A percentile compares a stretch with the other conserved stretches of the same genome.
phyloP scores from a whole-genome alignment of 305 asterid species.

The Solanum aculeatissimum region DNA sequence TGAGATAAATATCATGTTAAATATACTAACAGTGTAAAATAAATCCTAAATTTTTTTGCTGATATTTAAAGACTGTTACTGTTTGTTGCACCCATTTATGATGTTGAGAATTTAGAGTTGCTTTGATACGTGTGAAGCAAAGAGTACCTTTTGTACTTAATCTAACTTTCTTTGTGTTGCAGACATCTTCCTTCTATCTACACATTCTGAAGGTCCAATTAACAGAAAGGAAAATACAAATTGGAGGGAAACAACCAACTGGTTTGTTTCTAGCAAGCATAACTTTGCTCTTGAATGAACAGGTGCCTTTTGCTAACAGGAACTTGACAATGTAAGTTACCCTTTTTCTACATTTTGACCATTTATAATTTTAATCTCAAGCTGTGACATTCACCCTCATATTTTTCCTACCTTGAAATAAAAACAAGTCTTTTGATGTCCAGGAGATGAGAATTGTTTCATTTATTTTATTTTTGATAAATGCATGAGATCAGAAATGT shows the following conservation, averaged over 20 bases:
- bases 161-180: conserved; percentile 5
- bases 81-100: background rate
- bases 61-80: background rate
- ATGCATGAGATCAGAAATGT: background rate
- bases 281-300: conserved; percentile 71
- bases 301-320: conserved; percentile 70
- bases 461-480: background rate
- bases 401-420: background rate
- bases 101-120: background rate
- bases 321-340: conserved; percentile 66
- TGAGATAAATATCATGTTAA: background rate
- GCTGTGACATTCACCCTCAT: background rate
- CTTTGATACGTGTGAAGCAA: background rate
- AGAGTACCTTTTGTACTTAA: background rate
- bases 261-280: conserved; percentile 67
- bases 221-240: conserved; percentile 65
- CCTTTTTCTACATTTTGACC: background rate
- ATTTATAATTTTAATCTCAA: background rate
- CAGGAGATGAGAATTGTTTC: background rate
- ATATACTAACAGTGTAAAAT: background rate
- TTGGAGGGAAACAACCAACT: conserved; percentile 92
- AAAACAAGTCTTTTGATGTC: background rate
- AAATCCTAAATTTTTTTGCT: background rate
- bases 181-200: conserved; percentile 83
- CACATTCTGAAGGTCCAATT: conserved; percentile 82